Base-by-base conservation (phyloP, 1,284 basidiomycete species). In the Moniliella sp. region DNA sequence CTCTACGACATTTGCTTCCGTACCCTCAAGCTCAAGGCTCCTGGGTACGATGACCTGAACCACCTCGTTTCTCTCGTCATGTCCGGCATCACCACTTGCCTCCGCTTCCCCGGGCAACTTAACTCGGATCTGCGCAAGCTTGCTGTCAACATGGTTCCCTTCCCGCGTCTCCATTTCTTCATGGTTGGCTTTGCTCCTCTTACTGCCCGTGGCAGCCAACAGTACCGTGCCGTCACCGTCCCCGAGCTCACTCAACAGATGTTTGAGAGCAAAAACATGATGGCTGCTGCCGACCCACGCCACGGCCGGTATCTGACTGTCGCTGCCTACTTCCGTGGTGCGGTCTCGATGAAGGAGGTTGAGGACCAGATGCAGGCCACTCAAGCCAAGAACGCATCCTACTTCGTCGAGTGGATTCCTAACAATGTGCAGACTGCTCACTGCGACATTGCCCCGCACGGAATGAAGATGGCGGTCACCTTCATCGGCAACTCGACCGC, bases 81-180 rank as follows among this genome's bases (percentile, higher is more conserved):
- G 79, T 79, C 77, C 41, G 82, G 82, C 41, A 72, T 81, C 25
- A 81, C 77, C 53, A 84, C 82, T 1, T 79, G 76, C 56, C 66
- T 88, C 40, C 78, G 83, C 27, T 86, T 91, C 72, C 82, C 84
- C 18, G 86, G 86, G 32, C 80, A 86, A 61, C 68, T 88, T 38
- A 91, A 91, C 61, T 83, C 82, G 34, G 84, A 94, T 60, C 67
- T 93, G 34, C 74, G 84, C 41, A 93, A 93, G 64, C 71, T 94
- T 25, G 78, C 73, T 30, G 76, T 88, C 70, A 94, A 93, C 64
- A 71, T 93, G 37, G 67, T 88, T 34, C 82, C 82, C 30, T 88
- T 91, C 80, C 83, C 83, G 39, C 82, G 86, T 76, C 77, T 94
- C 27, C 88, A 94, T 66, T 94, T 94, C 74, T 93, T 94, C 73